Evolutionary conservation across 1,139 yeast genomes (phyloP).

Genomic region (Candida mesenterica): DNA sequence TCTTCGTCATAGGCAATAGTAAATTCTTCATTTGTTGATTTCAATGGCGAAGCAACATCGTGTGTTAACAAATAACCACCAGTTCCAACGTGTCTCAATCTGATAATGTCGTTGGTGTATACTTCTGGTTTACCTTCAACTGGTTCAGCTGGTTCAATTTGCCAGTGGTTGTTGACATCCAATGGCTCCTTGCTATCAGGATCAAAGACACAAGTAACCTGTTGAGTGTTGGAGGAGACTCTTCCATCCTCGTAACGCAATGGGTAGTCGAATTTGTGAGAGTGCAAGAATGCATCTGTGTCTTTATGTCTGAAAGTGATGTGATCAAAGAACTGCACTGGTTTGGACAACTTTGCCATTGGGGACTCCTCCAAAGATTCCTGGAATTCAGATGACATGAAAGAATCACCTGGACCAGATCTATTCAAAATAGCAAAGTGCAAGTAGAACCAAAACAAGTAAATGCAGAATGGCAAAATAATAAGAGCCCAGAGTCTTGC

Average conservation of each 20-base stretch:
- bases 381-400: constrained; percentile 93
- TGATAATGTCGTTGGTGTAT: constrained; percentile 62
- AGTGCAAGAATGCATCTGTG: constrained; percentile 75
- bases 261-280: constrained; percentile 75
- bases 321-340: constrained; percentile 71
- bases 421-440: constrained; percentile 78
- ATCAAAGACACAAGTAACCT: constrained; percentile 69
- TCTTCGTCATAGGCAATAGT: constrained; percentile 56
- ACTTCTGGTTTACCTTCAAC: constrained; percentile 33
- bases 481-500: constrained; percentile 76
- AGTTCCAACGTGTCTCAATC: constrained; percentile 81
- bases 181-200: constrained; percentile 22
- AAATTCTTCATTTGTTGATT: constrained; percentile 22
- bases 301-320: constrained; percentile 76
- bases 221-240: constrained; percentile 92
- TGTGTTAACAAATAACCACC: constrained; percentile 80
- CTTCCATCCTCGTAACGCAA: constrained; percentile 95
- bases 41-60: constrained; percentile 78
- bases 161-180: constrained; percentile 83
- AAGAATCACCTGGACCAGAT: constrained; percentile 95
- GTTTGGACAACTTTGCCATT: constrained; percentile 66
- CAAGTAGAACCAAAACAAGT: constrained; percentile 89
- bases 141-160: constrained; percentile 63
- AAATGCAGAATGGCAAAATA: constrained; percentile 76
- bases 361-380: constrained; percentile 86